Percentiles rank a stretch among this genome's conserved stretches.
phyloP scores from a whole-genome alignment of 75 land plant species.

The Gnetum montanum region DNA sequence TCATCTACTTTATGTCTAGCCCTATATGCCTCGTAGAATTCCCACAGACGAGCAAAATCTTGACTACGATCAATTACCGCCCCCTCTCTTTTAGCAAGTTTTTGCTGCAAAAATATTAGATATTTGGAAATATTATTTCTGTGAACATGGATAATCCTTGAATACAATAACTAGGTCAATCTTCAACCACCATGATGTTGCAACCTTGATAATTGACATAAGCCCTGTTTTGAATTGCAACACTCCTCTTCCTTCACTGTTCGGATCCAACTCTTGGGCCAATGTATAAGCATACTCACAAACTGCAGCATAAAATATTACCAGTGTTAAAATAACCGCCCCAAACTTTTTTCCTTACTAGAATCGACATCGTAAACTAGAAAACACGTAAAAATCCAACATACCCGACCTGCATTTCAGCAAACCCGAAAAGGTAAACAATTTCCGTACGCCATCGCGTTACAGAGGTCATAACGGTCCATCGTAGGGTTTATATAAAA shows the following conservation, averaged over 20 bases:
- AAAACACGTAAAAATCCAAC: background rate
- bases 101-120: conserved; percentile 28
- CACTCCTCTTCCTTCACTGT: conserved; percentile 27
- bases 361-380: no score
- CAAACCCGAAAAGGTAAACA: no score
- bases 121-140: background rate
- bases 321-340: no score
- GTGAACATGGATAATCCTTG: no score
- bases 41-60: conserved; percentile 20
- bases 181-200: no score
- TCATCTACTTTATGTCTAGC: conserved; percentile 27
- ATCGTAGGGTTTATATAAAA: no score
- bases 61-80: conserved; percentile 25
- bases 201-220: conserved; percentile 27
- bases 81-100: conserved; percentile 28
- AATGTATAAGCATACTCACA: conserved; percentile 26
- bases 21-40: conserved; percentile 22
- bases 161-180: no score
- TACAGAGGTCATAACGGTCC: no score
- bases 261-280: conserved; percentile 29
- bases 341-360: no score
- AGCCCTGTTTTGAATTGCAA: conserved; percentile 27
- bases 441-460: no score
- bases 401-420: background rate
- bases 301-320: conserved; percentile 16